phyloP scores from a whole-genome alignment of 169 alveolate species.

The Amoebophrya sp. region DNA sequence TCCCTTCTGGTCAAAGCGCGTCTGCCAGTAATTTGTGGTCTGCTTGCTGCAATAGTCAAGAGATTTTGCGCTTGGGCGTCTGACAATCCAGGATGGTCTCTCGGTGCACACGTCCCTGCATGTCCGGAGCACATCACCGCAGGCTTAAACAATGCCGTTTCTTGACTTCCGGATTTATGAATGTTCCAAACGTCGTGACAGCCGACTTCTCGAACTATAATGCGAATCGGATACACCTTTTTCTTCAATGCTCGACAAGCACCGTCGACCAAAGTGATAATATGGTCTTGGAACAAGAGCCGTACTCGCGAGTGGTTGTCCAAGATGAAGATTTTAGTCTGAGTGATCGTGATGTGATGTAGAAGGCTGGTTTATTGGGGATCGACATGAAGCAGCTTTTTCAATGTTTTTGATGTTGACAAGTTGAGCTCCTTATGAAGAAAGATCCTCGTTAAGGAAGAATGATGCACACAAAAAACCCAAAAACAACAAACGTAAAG shows the following conservation, averaged over 20 bases:
- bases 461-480: no score
- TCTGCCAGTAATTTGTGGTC: neutral
- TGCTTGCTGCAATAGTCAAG: neutral
- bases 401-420: no score
- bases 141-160: neutral
- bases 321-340: neutral
- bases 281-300: neutral
- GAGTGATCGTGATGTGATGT: no score
- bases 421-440: no score
- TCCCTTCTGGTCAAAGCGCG: neutral
- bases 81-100: neutral
- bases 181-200: neutral
- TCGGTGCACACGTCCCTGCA: neutral
- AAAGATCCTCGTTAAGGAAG: no score
- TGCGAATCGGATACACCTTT: neutral
- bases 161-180: neutral
- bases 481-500: no score
- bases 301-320: neutral
- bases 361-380: no score
- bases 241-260: neutral
- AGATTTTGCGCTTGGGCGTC: neutral
- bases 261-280: neutral
- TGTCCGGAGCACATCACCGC: conserved; percentile 17
- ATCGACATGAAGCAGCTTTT: no score
- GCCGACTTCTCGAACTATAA: neutral